Conservation (phyloP, 2,329 filamentous ascomycete genomes). For the Aspergillus brasiliensis region DNA sequence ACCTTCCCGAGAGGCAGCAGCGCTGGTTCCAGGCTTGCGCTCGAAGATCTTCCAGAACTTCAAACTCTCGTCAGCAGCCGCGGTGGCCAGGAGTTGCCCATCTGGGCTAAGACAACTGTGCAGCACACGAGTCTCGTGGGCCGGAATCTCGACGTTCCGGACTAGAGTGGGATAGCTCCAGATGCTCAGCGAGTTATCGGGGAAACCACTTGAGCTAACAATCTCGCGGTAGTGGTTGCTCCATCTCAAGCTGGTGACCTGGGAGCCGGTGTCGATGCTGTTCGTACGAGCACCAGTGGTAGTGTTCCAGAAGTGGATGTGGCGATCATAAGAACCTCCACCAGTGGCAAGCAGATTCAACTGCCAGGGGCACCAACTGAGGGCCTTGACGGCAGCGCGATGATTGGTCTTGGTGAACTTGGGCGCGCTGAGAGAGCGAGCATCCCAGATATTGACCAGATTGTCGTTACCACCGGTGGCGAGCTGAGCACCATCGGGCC, state of each 20-base stretch:
- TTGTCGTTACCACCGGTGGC: constrained; percentile 99
- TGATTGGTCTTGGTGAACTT: constrained; percentile 99
- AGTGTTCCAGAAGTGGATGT: constrained; percentile 99
- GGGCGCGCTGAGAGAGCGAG: constrained; percentile 85
- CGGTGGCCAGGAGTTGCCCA: constrained; percentile 95
- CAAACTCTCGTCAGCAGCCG: constrained; percentile 91
- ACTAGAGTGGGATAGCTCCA: constrained; percentile 98
- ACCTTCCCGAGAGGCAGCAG: constrained; percentile 63
- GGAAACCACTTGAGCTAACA: constrained; percentile 94
- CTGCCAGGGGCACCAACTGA: constrained; percentile 99
- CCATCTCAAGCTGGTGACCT: constrained; percentile 96
- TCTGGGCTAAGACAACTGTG: constrained; percentile 97
- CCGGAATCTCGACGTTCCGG: constrained; percentile 96
- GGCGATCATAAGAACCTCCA: constrained; percentile 91
- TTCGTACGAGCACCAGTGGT: constrained; percentile 96
- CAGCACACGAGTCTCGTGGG: constrained; percentile 93
- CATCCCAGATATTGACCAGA: constrained; percentile 98
- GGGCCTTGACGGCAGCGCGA: constrained; percentile 96
- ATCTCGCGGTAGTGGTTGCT: constrained; percentile 97
- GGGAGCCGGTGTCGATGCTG: constrained; percentile 97
- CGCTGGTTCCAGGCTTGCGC: constrained; percentile 82
- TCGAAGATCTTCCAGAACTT: constrained; percentile 99
- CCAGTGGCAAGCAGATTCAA: constrained; percentile 95
- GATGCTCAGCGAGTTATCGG: constrained; percentile 98
- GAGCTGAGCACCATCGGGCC: constrained; percentile 91